Conservation (phyloP, 2,329 filamentous ascomycete genomes). For the Phyllosticta citriasiana region DNA sequence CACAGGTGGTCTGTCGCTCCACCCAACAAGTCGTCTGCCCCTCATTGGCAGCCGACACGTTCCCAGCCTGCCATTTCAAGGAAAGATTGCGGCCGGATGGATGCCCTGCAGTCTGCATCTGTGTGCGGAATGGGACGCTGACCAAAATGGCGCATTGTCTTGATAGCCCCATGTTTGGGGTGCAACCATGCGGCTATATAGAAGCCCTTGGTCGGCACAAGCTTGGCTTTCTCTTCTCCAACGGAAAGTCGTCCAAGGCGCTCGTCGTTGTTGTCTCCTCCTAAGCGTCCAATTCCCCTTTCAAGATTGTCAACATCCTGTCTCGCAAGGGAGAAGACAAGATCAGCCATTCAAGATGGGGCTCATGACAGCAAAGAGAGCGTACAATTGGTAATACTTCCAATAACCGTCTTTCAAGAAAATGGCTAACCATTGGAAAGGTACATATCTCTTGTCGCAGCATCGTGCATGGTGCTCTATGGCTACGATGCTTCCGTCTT, state of each 20-base stretch:
- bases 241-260: background rate
- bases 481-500: slow-evolving; percentile 67
- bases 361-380: slow-evolving; percentile 21
- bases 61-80: background rate
- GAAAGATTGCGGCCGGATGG: background rate
- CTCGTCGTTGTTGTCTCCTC: background rate
- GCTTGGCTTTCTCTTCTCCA: slow-evolving; percentile 1
- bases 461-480: slow-evolving; percentile 66
- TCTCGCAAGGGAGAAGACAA: background rate
- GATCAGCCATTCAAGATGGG: slow-evolving; percentile 2
- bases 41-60: background rate
- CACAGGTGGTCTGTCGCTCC: background rate
- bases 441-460: slow-evolving; percentile 61
- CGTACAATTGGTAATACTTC: slow-evolving; percentile 37
- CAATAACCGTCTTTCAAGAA: background rate
- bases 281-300: background rate
- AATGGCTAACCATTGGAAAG: slow-evolving; percentile 23
- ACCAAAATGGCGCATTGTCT: background rate
- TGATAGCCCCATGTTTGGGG: background rate
- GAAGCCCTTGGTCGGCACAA: background rate
- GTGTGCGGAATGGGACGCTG: background rate
- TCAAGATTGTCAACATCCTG: background rate
- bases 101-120: background rate
- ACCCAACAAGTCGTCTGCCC: background rate
- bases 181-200: slow-evolving; percentile 3